These are phyloP conservation scores for Aquilaria agallochum DNA, from an alignment of 441 rosid species.

Conservation along the genomic window DNA sequence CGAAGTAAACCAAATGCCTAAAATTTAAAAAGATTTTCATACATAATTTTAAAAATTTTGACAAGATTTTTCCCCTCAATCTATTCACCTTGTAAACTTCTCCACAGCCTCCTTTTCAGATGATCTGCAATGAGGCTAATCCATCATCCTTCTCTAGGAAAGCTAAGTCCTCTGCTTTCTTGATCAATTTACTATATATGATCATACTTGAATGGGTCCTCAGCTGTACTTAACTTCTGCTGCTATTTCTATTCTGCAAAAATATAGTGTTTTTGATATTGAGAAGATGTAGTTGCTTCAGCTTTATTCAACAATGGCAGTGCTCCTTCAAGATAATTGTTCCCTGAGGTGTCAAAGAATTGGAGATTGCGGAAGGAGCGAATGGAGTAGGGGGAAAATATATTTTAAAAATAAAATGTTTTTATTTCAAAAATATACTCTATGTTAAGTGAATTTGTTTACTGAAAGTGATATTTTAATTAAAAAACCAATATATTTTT, in stretches of 20 bases:
- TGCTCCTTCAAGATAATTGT: conserved; percentile 50
- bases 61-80: too few species aligned
- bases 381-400: neutral
- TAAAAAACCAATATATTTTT: too few species aligned
- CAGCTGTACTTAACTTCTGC: conserved; percentile 8
- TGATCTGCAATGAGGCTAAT: conserved; percentile 40
- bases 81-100: conserved; percentile 47
- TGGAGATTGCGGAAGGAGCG: conserved; percentile 66
- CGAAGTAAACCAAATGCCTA: too few species aligned
- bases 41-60: too few species aligned
- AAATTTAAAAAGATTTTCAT: too few species aligned
- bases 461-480: too few species aligned
- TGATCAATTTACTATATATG: conserved; percentile 63
- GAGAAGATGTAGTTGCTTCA: conserved; percentile 21
- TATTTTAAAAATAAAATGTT: too few species aligned
- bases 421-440: too few species aligned
- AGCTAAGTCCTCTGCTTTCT: conserved; percentile 61
- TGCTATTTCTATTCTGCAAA: conserved; percentile 33
- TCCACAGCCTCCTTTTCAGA: conserved; percentile 85
- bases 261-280: conserved; percentile 47
- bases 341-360: conserved; percentile 58
- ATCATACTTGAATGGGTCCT: conserved; percentile 30
- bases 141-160: conserved; percentile 70
- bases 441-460: too few species aligned
- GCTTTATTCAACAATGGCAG: conserved; percentile 39